phyloP scores from a whole-genome alignment of 139 green algal species.

The Nannochloris sp. region DNA sequence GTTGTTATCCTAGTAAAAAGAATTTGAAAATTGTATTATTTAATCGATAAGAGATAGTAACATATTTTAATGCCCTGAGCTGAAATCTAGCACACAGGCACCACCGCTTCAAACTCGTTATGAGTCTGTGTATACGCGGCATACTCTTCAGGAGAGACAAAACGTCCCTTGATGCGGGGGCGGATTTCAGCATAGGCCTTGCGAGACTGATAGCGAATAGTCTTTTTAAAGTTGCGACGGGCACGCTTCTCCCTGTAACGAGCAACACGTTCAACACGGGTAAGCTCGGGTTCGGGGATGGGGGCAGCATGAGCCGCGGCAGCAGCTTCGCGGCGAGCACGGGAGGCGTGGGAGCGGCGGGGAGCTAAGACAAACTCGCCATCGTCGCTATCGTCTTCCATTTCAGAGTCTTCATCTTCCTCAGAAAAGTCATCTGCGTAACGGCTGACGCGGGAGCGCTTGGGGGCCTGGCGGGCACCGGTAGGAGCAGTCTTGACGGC shows the following conservation, averaged over 20 bases:
- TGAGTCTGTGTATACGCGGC: conserved; percentile 13
- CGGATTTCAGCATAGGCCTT: conserved; percentile 34
- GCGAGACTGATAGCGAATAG: conserved; percentile 26
- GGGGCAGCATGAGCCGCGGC: too few relatives aligned
- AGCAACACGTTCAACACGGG: conserved; percentile 13
- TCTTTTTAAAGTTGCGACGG: conserved; percentile 20
- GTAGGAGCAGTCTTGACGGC: conserved; percentile 4
- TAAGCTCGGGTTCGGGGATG: conserved; percentile 14
- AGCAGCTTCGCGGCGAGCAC: not conserved
- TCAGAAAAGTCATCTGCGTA: not conserved
- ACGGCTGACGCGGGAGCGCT: not conserved
- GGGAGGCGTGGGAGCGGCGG: not conserved
- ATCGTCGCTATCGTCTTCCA: not conserved
- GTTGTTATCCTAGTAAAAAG: too few relatives aligned
- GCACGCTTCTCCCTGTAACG: conserved; percentile 23
- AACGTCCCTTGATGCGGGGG: conserved; percentile 35
- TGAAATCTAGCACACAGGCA: not conserved
- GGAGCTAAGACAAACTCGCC: not conserved
- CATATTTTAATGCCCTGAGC: not conserved
- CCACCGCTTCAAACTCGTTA: not conserved
- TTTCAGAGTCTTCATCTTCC: not conserved
- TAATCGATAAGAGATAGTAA: not conserved
- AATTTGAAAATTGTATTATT: not conserved
- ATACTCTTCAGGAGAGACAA: conserved; percentile 31
- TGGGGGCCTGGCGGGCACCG: not conserved